Percentiles rank a stretch among this genome's conserved stretches.
phyloP scores from a whole-genome alignment of 345 rosid genomes.

The Sisymbrium irio region DNA sequence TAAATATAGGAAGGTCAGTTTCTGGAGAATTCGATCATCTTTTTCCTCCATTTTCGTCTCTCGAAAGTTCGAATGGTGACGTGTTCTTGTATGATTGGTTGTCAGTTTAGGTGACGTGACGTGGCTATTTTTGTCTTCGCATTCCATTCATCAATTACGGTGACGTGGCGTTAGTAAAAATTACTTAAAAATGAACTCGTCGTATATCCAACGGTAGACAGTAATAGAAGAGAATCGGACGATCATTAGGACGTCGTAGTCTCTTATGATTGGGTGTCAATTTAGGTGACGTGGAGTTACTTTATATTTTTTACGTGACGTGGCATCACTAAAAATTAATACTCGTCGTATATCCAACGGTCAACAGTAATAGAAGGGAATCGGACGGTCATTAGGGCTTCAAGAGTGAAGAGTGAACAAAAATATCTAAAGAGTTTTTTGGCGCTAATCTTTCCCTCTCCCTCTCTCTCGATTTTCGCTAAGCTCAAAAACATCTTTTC shows the following conservation, averaged over 20 bases:
- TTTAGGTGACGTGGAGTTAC: constrained; percentile 17
- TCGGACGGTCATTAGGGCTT: constrained; percentile 17
- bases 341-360: constrained; percentile 17
- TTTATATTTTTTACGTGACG: constrained; percentile 1
- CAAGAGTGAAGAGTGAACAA: not conserved
- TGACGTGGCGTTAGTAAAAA: constrained; percentile 18
- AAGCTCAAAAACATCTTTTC: not conserved
- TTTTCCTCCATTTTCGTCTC: not conserved
- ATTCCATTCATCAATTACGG: too few species aligned
- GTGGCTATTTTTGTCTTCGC: too few species aligned
- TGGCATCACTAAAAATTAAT: not conserved
- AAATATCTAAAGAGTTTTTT: constrained; percentile 9
- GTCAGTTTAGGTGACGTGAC: not conserved
- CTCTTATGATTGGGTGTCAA: too few species aligned
- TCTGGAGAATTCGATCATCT: constrained; percentile 45
- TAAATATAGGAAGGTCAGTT: not conserved
- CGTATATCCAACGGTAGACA: constrained; percentile 21
- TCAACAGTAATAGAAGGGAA: not conserved
- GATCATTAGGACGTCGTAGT: constrained; percentile 17
- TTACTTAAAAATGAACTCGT: too few species aligned
- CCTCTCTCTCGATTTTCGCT: not conserved
- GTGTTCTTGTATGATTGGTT: constrained; percentile 18
- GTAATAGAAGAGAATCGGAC: constrained; percentile 9
- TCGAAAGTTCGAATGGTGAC: not conserved
- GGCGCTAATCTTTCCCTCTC: constrained; percentile 46